Evolutionary conservation across 257 asterid species (phyloP), one percentile per base, ranked within the genome.

Genomic region (Lavandula angustifolia): DNA sequence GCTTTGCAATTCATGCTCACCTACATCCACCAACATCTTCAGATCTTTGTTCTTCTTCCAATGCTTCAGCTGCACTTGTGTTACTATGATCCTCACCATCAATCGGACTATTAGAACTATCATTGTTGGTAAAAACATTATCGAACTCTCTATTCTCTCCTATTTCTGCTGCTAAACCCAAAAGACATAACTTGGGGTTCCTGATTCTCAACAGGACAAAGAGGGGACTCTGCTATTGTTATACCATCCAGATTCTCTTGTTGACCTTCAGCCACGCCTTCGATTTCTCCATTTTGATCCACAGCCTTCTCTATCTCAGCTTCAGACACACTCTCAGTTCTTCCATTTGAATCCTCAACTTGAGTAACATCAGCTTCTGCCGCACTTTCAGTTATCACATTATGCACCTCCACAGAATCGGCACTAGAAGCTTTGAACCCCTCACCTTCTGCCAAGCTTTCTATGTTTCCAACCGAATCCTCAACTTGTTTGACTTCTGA

Each of bases 301-400:
- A 47, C 68, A 56, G 63, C 60, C 69, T 49, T 63, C 55, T 40
- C 75, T 4, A 41, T 75, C 38, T 58, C 54, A 58, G 27, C 76
- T 73, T 50, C 73, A 7, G 48, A 52, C 31, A 47, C 33, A 72
- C 62, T 78, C 48, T 49, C 62, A 34, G 49, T 9, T 32, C 37
- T 66, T 22, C 58, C 72, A 51, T 47, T 34, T 49, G 27, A 37
- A 49, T 22, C 72, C 62, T 62, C 76, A 17, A 54, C 74, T 54
- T 54, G 48, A 9, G 66, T 6, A 65, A 60, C 52, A 72, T 66
- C 71, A 66, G 64, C 42, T 65, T 75, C 79, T 7, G 62, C 74
- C 50, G 4, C 55, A 32, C 57, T 16, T 47, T 65, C 70, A 54
- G 31, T 57, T 66, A 35, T 42, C 66, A 47, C 73, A 33, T 17